phyloP scores from a whole-genome alignment of 352 stramenopile species.

The Pythium monospermum region DNA sequence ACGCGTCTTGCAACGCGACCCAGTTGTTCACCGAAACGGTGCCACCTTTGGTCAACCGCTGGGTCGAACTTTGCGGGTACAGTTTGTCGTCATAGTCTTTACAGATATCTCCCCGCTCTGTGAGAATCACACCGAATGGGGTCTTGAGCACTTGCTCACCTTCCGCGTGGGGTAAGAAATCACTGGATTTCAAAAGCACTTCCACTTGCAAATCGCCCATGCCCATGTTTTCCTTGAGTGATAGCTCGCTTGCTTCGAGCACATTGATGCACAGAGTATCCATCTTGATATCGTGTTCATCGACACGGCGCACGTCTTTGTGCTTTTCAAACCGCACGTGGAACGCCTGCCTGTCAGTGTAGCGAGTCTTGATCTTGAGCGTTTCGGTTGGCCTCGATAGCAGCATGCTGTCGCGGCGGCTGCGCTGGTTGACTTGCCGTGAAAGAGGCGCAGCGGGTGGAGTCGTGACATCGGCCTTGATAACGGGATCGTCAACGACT shows the following conservation, averaged over 20 bases:
- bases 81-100: slow-evolving; percentile 21
- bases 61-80: slow-evolving; percentile 29
- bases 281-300: slow-evolving; percentile 34
- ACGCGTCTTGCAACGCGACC: not conserved
- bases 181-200: slow-evolving; percentile 43
- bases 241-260: slow-evolving; percentile 46
- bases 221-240: slow-evolving; percentile 28
- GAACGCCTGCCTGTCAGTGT: not conserved
- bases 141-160: slow-evolving; percentile 22
- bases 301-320: slow-evolving; percentile 17
- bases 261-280: slow-evolving; percentile 42
- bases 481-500: slow-evolving; percentile 17
- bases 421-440: slow-evolving; percentile 10
- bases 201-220: slow-evolving; percentile 29
- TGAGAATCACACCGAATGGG: slow-evolving; percentile 37
- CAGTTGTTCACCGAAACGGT: slow-evolving; percentile 15
- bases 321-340: slow-evolving; percentile 16
- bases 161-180: slow-evolving; percentile 29
- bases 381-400: slow-evolving; percentile 14
- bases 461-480: slow-evolving; percentile 3
- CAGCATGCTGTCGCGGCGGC: slow-evolving; percentile 14
- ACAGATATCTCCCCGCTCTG: slow-evolving; percentile 37
- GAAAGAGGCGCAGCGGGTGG: not conserved
- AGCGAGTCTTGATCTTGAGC: slow-evolving; percentile 8
- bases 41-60: slow-evolving; percentile 18